These are phyloP conservation scores for Pleurotus giganteus DNA, from an alignment of 768 basidiomycete species.

Conservation along the genomic window DNA sequence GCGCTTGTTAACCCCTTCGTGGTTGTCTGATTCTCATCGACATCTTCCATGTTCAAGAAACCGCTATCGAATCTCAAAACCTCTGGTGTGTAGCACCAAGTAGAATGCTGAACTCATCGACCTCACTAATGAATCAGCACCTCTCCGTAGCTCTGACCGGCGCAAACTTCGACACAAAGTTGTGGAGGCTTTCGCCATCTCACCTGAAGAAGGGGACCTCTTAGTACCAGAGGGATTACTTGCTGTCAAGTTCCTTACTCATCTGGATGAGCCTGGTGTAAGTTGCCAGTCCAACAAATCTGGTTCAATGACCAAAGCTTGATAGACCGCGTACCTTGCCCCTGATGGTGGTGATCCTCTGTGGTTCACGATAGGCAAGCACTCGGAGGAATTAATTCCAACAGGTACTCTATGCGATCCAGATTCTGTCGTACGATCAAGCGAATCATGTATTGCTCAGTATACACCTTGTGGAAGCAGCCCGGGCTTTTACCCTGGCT, in stretches of 20 bases:
- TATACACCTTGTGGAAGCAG: conserved; percentile 81
- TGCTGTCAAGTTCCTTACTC: conserved; percentile 65
- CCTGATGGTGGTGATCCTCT: conserved; percentile 62
- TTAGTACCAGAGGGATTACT: conserved; percentile 75
- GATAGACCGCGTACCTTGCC: conserved; percentile 64
- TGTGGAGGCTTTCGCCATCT: conserved; percentile 35
- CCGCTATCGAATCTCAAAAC: conserved; percentile 67
- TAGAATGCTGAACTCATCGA: not conserved
- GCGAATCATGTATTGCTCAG: conserved; percentile 15
- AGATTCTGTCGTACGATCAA: not conserved
- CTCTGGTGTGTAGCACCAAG: conserved; percentile 26
- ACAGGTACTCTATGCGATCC: conserved; percentile 28
- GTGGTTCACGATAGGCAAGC: conserved; percentile 77
- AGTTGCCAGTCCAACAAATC: conserved; percentile 16
- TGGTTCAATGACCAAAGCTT: not conserved
- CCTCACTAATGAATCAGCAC: conserved; percentile 35
- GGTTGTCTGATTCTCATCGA: too few relatives aligned
- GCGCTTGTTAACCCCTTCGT: not conserved
- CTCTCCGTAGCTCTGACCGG: conserved; percentile 70
- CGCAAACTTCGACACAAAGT: conserved; percentile 58
- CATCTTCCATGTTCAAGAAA: conserved; percentile 87
- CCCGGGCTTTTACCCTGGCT: conserved; percentile 65
- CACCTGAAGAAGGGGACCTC: conserved; percentile 56
- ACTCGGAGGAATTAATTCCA: conserved; percentile 67
- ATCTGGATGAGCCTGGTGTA: conserved; percentile 67